Base-by-base conservation (phyloP, 805 yeast species). In the Cyberlindnera maclurae region DNA sequence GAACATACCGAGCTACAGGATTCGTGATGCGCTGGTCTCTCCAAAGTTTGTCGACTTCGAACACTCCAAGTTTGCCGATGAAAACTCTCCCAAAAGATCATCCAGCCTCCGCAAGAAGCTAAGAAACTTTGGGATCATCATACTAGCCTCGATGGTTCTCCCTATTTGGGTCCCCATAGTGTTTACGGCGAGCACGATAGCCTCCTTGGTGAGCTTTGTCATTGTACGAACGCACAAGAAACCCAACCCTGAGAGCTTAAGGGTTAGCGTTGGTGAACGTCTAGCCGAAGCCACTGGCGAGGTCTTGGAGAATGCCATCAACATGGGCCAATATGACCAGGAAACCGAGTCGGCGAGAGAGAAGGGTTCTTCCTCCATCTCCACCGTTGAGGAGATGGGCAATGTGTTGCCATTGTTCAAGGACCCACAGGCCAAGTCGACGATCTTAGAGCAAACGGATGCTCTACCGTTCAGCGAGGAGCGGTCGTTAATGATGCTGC, bases 1-100 rank as follows among this genome's bases (percentile, higher is more conserved):
- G 2, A 62, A 78, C 27, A 33, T 57, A 16, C 55, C 62, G 2
- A 49, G 41, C 11, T 57, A 63, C 12, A 55, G 51, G 15, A 61
- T 73, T 12, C 67, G 65, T 15, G 63, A 60, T 6, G 50, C 56
- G 3, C 44, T 49, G 2, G 68, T 70, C 1, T 54, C 59, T 42
- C 76, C 82, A 5, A 65, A 66, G 38, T 62, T 79, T 49, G 71
- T 79, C n/a, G 78, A 79, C 50, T 59, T 78, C 33, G 47, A 49
- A 3, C 51, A 63, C 12, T 55, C 75, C 5, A 37, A 36, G 1
- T 49, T 53, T 22, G 24, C 10, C 15, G 27, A n/a, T 5, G 15
- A 15, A n/a, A 18, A 41, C 3, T 18, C 5, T 13, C 37, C 35
- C 17, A 22, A 45, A 26, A 31, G 39, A 24, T 42, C 28, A 31